Evolutionary conservation across 2,329 filamentous ascomycete genomes (phyloP).

Genomic region (Davidsoniella australis): DNA sequence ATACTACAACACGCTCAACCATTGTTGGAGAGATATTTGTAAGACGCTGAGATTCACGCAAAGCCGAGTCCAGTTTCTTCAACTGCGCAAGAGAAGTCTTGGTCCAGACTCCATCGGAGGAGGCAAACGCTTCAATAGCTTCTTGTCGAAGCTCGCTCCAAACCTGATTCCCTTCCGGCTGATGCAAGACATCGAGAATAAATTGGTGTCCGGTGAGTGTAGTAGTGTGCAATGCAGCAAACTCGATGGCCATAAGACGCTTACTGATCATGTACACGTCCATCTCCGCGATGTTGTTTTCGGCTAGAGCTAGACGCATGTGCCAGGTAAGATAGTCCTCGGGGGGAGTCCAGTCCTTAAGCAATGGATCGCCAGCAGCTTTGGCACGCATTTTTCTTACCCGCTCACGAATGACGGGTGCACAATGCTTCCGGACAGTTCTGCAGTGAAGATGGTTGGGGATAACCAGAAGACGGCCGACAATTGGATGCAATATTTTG

Average conservation of each 20-base stretch:
- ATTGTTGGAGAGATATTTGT: conserved; percentile 30
- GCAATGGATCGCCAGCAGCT: conserved; percentile 23
- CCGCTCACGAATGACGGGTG: too few species aligned
- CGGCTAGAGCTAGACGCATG: conserved; percentile 31
- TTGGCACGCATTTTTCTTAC: conserved; percentile 25
- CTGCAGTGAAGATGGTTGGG: conserved; percentile 31
- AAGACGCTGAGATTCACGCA: conserved; percentile 34
- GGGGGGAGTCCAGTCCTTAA: conserved; percentile 26
- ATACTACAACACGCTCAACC: conserved; percentile 28
- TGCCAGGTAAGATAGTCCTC: conserved; percentile 43
- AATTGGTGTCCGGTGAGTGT: conserved; percentile 31
- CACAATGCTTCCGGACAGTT: conserved; percentile 7
- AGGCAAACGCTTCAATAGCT: conserved; percentile 18
- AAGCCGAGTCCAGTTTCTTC: conserved; percentile 31
- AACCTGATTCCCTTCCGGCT: conserved; percentile 20
- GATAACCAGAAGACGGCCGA: conserved; percentile 28
- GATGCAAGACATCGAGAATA: conserved; percentile 29
- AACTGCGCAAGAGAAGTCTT: conserved; percentile 27
- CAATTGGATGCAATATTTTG: conserved; percentile 29
- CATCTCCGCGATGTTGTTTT: conserved; percentile 26
- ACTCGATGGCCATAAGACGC: conserved; percentile 36
- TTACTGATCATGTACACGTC: conserved; percentile 31
- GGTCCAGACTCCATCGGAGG: conserved; percentile 24
- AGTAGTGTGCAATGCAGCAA: conserved; percentile 42
- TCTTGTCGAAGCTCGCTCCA: conserved; percentile 28